Conservation (phyloP, 495 filamentous ascomycete species). For the Aspergillus incahuasiensis region DNA sequence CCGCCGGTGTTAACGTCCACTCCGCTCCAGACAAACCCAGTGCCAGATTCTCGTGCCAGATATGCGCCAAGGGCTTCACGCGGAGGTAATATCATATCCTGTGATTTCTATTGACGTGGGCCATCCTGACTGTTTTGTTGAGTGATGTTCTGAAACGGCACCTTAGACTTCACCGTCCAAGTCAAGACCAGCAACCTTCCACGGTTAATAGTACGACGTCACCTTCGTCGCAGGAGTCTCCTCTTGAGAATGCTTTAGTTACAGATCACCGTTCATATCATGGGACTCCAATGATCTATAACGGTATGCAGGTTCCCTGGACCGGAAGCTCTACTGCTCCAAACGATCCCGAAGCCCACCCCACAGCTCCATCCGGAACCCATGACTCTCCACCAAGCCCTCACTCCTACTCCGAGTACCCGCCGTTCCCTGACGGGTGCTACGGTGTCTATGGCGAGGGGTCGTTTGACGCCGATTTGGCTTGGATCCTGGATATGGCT, state of each 20-base stretch:
- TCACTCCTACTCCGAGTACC: background rate
- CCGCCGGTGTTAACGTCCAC: background rate
- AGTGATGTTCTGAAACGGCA: too few relatives aligned
- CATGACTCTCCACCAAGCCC: background rate
- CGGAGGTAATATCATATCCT: background rate
- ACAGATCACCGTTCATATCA: too few relatives aligned
- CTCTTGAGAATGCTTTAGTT: too few relatives aligned
- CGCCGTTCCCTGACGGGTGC: background rate
- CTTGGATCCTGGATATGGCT: slow-evolving; percentile 5
- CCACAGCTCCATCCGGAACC: background rate
- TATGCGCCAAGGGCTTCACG: background rate
- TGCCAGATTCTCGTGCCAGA: background rate
- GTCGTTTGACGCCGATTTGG: slow-evolving; percentile 1
- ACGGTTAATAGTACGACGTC: too few relatives aligned
- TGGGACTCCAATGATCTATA: too few relatives aligned
- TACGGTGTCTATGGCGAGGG: slow-evolving; percentile 5
- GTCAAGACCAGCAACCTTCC: too few relatives aligned
- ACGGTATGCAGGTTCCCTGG: too few relatives aligned
- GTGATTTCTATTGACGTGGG: too few relatives aligned
- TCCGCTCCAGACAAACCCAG: slow-evolving; percentile 1
- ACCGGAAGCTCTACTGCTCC: background rate
- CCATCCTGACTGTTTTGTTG: too few relatives aligned
- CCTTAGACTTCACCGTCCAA: too few relatives aligned
- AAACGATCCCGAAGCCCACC: background rate
- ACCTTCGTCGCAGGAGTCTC: too few relatives aligned